Evolutionary conservation across 371 early-diverging fungal genomes (phyloP).

Genomic region (Batrachochytrium dendrobatidis): DNA sequence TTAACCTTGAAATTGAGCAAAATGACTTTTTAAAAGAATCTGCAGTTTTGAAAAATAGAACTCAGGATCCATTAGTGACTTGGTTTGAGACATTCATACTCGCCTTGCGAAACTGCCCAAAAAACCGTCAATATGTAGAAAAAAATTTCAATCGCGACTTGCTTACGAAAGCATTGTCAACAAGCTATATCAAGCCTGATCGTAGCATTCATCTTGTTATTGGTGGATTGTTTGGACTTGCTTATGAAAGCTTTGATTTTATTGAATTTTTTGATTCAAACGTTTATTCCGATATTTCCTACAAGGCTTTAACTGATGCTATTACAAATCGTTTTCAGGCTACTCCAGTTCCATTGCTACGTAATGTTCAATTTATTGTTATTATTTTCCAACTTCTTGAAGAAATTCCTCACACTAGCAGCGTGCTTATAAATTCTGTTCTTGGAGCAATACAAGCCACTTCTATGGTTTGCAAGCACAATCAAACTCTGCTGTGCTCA

Average conservation of each 20-base stretch:
- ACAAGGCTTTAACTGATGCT: too few species aligned
- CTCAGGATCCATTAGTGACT: background rate
- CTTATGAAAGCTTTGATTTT: slow-evolving; percentile 44
- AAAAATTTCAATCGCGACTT: slow-evolving; percentile 6
- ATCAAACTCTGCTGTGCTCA: slow-evolving; percentile 56
- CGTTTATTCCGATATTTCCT: too few species aligned
- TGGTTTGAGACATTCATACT: slow-evolving; percentile 28
- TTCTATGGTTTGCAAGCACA: slow-evolving; percentile 11
- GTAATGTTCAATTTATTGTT: background rate
- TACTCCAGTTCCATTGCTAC: background rate
- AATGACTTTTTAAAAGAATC: too few species aligned
- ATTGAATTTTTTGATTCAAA: slow-evolving; percentile 37
- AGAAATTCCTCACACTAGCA: background rate
- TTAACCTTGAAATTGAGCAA: background rate
- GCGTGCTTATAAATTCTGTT: background rate
- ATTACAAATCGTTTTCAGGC: background rate
- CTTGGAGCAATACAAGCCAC: background rate
- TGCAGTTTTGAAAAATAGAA: background rate
- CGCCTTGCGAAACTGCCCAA: slow-evolving; percentile 51
- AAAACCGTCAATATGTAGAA: slow-evolving; percentile 46
- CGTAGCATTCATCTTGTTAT: slow-evolving; percentile 38
- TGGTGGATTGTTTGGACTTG: slow-evolving; percentile 57
- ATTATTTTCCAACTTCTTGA: background rate
- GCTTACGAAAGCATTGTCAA: slow-evolving; percentile 48
- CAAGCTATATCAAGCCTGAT: slow-evolving; percentile 50